Evolutionary conservation across 2,329 filamentous ascomycete genomes (phyloP), one percentile per base, ranked within the genome.

Genomic region (Neodidymelliopsis sp.): DNA sequence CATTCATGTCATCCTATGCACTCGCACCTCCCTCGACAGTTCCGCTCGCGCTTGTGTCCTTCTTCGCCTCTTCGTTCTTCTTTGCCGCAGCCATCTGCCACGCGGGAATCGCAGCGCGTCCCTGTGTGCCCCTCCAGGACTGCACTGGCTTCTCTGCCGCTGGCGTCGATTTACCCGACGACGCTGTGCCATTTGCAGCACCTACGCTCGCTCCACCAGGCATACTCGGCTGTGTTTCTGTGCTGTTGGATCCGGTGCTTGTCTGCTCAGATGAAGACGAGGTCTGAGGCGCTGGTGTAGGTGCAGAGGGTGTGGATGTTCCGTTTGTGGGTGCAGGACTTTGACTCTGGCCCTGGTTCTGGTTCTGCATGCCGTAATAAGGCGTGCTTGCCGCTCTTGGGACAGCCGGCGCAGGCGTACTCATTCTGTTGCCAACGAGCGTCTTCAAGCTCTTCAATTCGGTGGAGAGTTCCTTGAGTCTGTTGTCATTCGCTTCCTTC

Each of bases 371-470:
- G 25, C 60, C 66, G 31, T 69, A 67, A 56, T 63, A 67, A 29
- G 49, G 60, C 11, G 63, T 49, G 10, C 59, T 52, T 0, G 64
- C 49, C 16, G 58, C 45, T 12, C 66, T 53, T 5, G 67, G 68
- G 6, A 65, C 59, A 1, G 65, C 57, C 12, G 68, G 53, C 7
- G 61, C 66, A 3, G 47, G 47, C 9, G 69, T 56, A 20, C 70
- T 67, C 65, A 87, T 79, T 31, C 85, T 76, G 70, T 86, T 88
- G 24, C 80, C 80, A 39, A 99, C 84, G 42, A 99, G 79, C 2
- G 90, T 89, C 81, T 97, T 97, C 64, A 99, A 78, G 70, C 92
- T 97, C 78, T 89, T 91, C 63, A 99, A 80, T 74, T 99, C 94
- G 6, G 81, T 83, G 59, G 90, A 89, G 59, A 99, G 84, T 63